These are phyloP conservation scores for Toxoplasma gondii DNA, from an alignment of 169 alveolate genomes.

Conservation along the genomic window DNA sequence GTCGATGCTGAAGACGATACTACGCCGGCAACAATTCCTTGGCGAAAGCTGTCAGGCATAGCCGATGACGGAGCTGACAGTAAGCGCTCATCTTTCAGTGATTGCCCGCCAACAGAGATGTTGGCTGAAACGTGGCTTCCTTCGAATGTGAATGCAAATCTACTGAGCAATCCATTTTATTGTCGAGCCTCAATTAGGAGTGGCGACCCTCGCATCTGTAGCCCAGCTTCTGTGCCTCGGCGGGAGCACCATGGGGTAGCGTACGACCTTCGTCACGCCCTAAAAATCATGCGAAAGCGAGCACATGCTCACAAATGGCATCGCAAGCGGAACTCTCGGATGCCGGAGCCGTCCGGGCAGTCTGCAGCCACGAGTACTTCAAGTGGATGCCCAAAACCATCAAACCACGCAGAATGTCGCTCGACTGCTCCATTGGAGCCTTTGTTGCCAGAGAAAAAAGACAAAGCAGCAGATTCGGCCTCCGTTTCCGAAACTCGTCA, in stretches of 20 bases:
- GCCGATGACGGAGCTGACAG: not conserved
- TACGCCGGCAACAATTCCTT: conserved; percentile 3
- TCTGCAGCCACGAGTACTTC: not conserved
- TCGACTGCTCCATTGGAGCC: no score
- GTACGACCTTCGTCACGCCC: not conserved
- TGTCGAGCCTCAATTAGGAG: not conserved
- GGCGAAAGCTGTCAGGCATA: conserved; percentile 26
- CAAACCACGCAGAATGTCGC: no score
- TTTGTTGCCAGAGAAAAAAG: no score
- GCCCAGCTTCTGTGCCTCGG: not conserved
- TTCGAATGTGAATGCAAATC: not conserved
- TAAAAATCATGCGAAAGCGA: not conserved
- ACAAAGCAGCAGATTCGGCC: no score
- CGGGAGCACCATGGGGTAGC: not conserved
- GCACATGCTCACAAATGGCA: not conserved
- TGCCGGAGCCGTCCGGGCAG: not conserved
- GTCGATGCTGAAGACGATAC: not conserved
- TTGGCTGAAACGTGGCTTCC: not conserved
- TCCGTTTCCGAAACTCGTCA: no score
- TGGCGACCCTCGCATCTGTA: not conserved
- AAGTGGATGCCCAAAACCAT: no score
- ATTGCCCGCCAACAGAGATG: not conserved
- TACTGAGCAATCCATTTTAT: not conserved
- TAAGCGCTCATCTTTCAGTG: not conserved
- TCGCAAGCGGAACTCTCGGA: not conserved